phyloP scores from a whole-genome alignment of 345 rosid species.

The Citrus inodora region DNA sequence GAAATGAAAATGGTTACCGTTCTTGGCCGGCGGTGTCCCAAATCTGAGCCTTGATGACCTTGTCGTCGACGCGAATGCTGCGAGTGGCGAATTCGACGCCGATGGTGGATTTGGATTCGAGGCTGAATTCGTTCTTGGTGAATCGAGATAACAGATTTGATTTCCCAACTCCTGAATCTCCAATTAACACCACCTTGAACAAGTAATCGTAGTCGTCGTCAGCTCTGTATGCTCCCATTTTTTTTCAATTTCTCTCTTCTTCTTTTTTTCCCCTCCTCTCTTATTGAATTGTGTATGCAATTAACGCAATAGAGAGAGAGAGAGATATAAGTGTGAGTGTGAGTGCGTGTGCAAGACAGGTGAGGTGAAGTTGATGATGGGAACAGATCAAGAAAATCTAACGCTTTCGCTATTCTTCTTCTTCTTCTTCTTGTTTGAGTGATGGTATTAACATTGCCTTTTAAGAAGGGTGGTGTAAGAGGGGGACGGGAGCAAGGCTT shows the following conservation, averaged over 20 bases:
- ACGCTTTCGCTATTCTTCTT: too few species aligned
- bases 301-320: too few species aligned
- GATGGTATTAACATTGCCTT: background rate
- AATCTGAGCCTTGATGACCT: constrained; percentile 44
- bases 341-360: too few species aligned
- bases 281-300: too few species aligned
- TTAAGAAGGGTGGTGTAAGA: background rate
- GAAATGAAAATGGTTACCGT: constrained; percentile 10
- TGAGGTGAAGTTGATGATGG: too few species aligned
- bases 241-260: background rate
- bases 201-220: constrained; percentile 41
- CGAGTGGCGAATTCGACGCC: constrained; percentile 45
- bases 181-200: constrained; percentile 38
- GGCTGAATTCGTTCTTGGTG: constrained; percentile 38
- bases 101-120: constrained; percentile 42
- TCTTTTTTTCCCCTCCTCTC: too few species aligned
- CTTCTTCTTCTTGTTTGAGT: background rate
- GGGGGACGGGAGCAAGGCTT: background rate
- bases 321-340: too few species aligned
- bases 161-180: constrained; percentile 41
- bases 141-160: constrained; percentile 35
- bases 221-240: constrained; percentile 33
- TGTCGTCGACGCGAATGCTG: constrained; percentile 37
- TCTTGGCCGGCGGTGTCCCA: constrained; percentile 46
- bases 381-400: constrained; percentile 1